Evolutionary conservation across 441 rosid genomes (phyloP).

Genomic region (Erysimum cheiri): DNA sequence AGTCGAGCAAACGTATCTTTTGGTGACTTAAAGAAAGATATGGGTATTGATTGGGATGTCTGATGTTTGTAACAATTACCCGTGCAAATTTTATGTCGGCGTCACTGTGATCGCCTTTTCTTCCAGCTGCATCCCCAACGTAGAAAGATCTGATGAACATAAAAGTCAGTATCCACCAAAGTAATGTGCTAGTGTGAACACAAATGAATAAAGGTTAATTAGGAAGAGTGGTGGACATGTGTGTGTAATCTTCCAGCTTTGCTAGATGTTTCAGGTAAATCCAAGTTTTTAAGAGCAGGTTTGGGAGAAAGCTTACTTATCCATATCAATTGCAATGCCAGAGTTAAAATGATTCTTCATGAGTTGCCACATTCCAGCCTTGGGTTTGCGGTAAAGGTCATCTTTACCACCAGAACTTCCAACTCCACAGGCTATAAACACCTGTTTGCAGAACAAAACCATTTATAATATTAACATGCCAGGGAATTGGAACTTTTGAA

Average conservation of each 20-base stretch:
- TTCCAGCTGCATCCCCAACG: conserved; percentile 98
- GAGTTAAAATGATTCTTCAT: conserved; percentile 89
- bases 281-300: too few relatives aligned
- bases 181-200: conserved; percentile 9
- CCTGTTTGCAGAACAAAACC: conserved; percentile 52
- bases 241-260: conserved; percentile 23
- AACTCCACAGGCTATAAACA: conserved; percentile 84
- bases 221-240: not conserved
- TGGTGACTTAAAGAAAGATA: not conserved
- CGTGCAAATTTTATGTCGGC: conserved; percentile 87
- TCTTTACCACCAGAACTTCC: conserved; percentile 54
- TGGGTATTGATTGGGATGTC: not conserved
- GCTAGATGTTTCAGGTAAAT: conserved; percentile 15
- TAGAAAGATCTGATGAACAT: conserved; percentile 70
- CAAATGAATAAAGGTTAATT: not conserved
- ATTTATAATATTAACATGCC: conserved; percentile 30
- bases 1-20: not conserved
- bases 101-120: conserved; percentile 79
- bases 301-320: conserved; percentile 57
- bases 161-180: conserved; percentile 31
- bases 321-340: conserved; percentile 75
- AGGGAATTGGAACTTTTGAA: not conserved
- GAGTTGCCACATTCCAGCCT: conserved; percentile 88
- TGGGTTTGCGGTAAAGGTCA: conserved; percentile 88
- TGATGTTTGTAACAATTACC: conserved; percentile 49